These are phyloP conservation scores for Apiospora kogelbergensis DNA, from an alignment of 2,329 filamentous ascomycete species.

Conservation along the genomic window DNA sequence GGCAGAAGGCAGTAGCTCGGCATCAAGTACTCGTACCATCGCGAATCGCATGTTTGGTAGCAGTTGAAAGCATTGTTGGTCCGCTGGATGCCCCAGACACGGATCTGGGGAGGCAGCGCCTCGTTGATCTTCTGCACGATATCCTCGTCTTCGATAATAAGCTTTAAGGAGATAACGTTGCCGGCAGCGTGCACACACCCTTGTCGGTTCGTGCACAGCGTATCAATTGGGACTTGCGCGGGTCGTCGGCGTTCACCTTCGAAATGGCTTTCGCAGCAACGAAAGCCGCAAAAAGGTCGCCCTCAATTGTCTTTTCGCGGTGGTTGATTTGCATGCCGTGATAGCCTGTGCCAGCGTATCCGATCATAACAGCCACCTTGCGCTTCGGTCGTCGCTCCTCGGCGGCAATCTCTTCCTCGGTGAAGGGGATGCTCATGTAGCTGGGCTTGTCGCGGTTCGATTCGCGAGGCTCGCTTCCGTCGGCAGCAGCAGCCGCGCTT, in stretches of 20 bases:
- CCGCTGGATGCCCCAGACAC: constrained; percentile 89
- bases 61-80: constrained; percentile 91
- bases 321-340: constrained; percentile 92
- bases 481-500: constrained; percentile 27
- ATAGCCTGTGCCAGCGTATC: constrained; percentile 95
- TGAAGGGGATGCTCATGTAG: constrained; percentile 57
- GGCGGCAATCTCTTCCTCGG: constrained; percentile 79
- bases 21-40: constrained; percentile 97
- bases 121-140: constrained; percentile 91
- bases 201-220: constrained; percentile 96
- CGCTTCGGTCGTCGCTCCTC: constrained; percentile 89
- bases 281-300: constrained; percentile 90
- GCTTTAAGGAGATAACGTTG: constrained; percentile 91
- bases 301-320: constrained; percentile 89
- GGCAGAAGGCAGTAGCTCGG: constrained; percentile 91
- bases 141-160: constrained; percentile 90
- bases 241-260: constrained; percentile 94
- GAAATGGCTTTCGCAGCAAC: constrained; percentile 90
- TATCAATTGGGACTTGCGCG: constrained; percentile 92
- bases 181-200: constrained; percentile 93
- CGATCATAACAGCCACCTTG: constrained; percentile 94
- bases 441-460: constrained; percentile 36
- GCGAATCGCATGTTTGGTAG: constrained; percentile 91
- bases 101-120: constrained; percentile 81
- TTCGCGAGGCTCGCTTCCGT: constrained; percentile 13